Percentiles rank a stretch among this genome's conserved stretches.
Evolutionary conservation across 148 eudicot species (phyloP).

Genomic region (Rhododendron kiyosumense): DNA sequence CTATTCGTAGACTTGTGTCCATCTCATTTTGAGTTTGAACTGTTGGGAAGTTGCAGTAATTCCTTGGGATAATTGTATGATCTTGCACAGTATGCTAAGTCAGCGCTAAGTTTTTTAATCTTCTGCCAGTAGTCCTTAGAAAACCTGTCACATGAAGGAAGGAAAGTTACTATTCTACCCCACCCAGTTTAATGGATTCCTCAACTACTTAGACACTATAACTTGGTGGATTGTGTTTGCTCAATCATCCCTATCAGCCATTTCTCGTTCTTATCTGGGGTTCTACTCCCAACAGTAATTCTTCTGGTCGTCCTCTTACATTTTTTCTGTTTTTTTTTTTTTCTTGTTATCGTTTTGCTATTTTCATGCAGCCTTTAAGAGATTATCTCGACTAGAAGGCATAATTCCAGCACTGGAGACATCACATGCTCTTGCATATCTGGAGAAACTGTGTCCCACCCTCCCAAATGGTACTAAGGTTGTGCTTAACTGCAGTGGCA

Average conservation of each 20-base stretch:
- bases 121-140: not conserved
- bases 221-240: not conserved
- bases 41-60: not conserved
- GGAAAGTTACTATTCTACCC: not conserved
- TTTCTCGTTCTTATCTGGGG: not conserved
- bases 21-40: not conserved
- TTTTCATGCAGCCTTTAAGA: slow-evolving; percentile 69
- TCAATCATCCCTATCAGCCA: not conserved
- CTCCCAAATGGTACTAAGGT: slow-evolving; percentile 77
- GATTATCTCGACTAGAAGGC: slow-evolving; percentile 77
- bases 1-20: not conserved
- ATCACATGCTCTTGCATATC: slow-evolving; percentile 87
- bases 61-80: not conserved
- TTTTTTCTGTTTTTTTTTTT: not conserved
- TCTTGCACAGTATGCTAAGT: not conserved
- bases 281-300: not conserved
- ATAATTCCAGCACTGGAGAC: slow-evolving; percentile 97
- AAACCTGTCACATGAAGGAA: not conserved
- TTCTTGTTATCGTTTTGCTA: not conserved
- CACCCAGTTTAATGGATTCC: not conserved
- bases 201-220: not conserved
- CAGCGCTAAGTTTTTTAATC: not conserved
- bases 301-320: not conserved
- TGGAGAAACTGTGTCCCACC: slow-evolving; percentile 83
- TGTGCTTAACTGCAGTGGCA: slow-evolving; percentile 89